Evolutionary conservation across 768 basidiomycete species (phyloP).

Genomic region (Suillus weaverae): DNA sequence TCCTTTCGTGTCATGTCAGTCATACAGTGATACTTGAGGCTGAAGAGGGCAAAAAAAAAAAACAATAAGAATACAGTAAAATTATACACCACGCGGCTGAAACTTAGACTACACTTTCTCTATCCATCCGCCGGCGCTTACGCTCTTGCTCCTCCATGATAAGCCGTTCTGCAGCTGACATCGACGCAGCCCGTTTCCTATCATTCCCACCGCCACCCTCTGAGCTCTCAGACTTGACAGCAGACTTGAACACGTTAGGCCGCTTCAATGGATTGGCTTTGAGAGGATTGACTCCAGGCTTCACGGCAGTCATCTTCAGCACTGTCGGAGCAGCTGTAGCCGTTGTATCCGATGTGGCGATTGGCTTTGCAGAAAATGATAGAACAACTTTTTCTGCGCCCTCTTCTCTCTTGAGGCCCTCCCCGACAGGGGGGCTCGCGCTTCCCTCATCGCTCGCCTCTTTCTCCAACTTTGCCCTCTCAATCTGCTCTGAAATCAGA

Average conservation of each 20-base stretch:
- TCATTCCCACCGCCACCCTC: conserved; percentile 43
- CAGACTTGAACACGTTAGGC: conserved; percentile 70
- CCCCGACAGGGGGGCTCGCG: conserved; percentile 44
- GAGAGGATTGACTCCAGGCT: conserved; percentile 50
- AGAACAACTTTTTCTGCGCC: conserved; percentile 72
- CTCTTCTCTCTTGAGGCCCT: conserved; percentile 73
- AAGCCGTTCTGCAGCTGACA: conserved; percentile 83
- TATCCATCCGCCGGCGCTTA: conserved; percentile 77
- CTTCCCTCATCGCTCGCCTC: conserved; percentile 35
- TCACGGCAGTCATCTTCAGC: conserved; percentile 60
- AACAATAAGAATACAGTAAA: conserved; percentile 9
- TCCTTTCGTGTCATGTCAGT: neutral
- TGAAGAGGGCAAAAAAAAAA: neutral
- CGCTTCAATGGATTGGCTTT: conserved; percentile 73
- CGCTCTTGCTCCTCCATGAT: conserved; percentile 91
- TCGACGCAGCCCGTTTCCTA: conserved; percentile 61
- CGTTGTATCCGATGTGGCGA: conserved; percentile 26
- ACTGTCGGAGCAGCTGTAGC: conserved; percentile 37
- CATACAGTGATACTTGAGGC: neutral
- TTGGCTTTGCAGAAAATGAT: conserved; percentile 62
- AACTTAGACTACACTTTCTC: conserved; percentile 29
- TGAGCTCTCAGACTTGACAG: conserved; percentile 30
- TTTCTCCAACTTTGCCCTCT: conserved; percentile 66
- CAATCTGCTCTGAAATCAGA: conserved; percentile 91
- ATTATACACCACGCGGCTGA: conserved; percentile 10